phyloP scores from a whole-genome alignment of 2,329 filamentous ascomycete species.

The Fusarium decemcellulare region DNA sequence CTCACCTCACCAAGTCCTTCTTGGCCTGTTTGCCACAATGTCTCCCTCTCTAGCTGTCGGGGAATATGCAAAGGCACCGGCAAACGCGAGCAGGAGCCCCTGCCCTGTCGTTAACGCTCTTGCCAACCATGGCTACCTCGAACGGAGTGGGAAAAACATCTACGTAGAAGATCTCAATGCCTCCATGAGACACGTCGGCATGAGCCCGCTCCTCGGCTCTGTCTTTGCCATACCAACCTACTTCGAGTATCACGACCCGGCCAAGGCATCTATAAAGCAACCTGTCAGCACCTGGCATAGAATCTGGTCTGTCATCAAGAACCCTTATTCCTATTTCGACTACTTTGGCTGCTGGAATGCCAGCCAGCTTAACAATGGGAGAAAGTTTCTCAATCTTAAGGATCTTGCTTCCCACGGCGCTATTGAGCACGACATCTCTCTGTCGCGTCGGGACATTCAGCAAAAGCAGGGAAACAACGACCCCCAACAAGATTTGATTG shows the following conservation, averaged over 20 bases:
- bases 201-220: conserved; percentile 21
- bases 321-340: conserved; percentile 20
- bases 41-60: conserved; percentile 5
- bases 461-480: conserved; percentile 18
- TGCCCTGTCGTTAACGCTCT: conserved; percentile 25
- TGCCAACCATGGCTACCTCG: conserved; percentile 27
- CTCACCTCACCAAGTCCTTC: not conserved
- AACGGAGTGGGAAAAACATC: conserved; percentile 13
- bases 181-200: conserved; percentile 22
- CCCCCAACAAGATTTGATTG: conserved; percentile 16
- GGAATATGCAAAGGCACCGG: conserved; percentile 5
- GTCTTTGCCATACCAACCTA: conserved; percentile 27
- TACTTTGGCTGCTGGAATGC: conserved; percentile 17
- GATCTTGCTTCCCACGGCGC: conserved; percentile 18
- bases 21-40: not conserved
- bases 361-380: not conserved
- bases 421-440: conserved; percentile 25
- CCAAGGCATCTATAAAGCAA: conserved; percentile 10
- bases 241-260: conserved; percentile 22
- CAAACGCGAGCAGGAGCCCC: conserved; percentile 22
- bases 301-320: conserved; percentile 20
- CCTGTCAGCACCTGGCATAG: conserved; percentile 11
- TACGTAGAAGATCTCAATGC: conserved; percentile 17
- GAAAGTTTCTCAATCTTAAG: conserved; percentile 21
- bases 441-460: conserved; percentile 14